Conservation (phyloP, 2,329 filamentous ascomycete species). For the Monosporascus sp. region DNA sequence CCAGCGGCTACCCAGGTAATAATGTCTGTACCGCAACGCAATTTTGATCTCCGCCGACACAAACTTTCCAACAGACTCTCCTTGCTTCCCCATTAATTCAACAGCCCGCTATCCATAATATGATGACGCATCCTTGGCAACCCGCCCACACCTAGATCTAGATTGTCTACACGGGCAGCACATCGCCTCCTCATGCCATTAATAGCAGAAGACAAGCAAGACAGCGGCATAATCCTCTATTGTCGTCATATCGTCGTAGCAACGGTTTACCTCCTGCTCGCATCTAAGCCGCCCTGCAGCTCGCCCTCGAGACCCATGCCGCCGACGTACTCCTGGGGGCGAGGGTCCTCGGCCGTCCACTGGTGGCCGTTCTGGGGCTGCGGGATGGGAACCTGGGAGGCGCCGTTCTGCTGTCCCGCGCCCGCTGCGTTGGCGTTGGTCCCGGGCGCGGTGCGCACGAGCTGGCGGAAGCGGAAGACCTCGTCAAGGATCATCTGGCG, state of each 20-base stretch:
- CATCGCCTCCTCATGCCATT: no score
- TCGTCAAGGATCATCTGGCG: constrained; percentile 96
- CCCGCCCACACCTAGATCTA: no score
- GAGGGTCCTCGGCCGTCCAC: constrained; percentile 56
- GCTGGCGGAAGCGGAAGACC: constrained; percentile 75
- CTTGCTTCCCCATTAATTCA: no score
- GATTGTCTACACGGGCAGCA: no score
- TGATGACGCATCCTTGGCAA: no score
- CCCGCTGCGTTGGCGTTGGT: constrained; percentile 16
- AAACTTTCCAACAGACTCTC: no score
- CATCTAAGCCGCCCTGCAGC: constrained; percentile 55
- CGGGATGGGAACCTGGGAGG: constrained; percentile 49
- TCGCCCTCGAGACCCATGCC: constrained; percentile 52
- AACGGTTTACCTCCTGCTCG: constrained; percentile 23
- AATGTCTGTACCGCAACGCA: no score
- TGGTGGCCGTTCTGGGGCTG: constrained; percentile 39
- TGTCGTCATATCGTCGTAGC: not conserved
- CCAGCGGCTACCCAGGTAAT: no score
- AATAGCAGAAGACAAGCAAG: no score
- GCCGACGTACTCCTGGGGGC: constrained; percentile 53
- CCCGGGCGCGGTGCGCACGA: constrained; percentile 48
- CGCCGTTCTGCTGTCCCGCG: constrained; percentile 31
- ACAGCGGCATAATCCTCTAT: no score
- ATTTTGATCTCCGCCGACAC: no score
- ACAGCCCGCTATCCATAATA: no score